Evolutionary conservation across 2,329 filamentous ascomycete species (phyloP).

Genomic region (Phialophora chinensis): DNA sequence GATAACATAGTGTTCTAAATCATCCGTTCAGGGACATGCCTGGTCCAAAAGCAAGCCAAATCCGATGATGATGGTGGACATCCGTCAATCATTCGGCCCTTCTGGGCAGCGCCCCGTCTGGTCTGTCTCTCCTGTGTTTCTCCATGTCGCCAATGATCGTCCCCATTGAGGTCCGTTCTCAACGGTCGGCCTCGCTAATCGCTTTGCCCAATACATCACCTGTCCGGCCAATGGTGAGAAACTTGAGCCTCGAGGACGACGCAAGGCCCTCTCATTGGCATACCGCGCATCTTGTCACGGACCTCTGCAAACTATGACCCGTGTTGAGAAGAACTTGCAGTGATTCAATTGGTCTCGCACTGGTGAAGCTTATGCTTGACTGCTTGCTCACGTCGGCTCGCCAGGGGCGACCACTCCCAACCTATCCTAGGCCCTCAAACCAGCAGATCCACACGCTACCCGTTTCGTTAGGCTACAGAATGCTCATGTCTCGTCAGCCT

Average conservation of each 20-base stretch:
- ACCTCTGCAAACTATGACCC: slow-evolving; percentile 23
- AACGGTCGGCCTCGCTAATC: slow-evolving; percentile 29
- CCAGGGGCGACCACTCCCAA: not conserved
- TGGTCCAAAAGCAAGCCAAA: slow-evolving; percentile 8
- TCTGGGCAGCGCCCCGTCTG: slow-evolving; percentile 21
- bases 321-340: slow-evolving; percentile 9
- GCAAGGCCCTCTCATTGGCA: slow-evolving; percentile 12
- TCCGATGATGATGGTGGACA: slow-evolving; percentile 8
- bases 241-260: slow-evolving; percentile 16
- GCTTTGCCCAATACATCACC: slow-evolving; percentile 24
- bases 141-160: slow-evolving; percentile 34
- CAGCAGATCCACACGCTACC: slow-evolving; percentile 5
- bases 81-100: slow-evolving; percentile 12
- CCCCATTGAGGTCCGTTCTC: slow-evolving; percentile 21
- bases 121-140: slow-evolving; percentile 32
- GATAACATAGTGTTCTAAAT: not conserved
- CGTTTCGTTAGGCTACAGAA: not conserved
- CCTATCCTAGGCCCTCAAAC: slow-evolving; percentile 3
- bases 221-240: slow-evolving; percentile 30
- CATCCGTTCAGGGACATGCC: slow-evolving; percentile 4
- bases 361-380: slow-evolving; percentile 34
- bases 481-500: slow-evolving; percentile 3
- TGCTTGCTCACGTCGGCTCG: slow-evolving; percentile 20
- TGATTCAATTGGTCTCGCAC: slow-evolving; percentile 17
- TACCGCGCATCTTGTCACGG: slow-evolving; percentile 16